phyloP scores from a whole-genome alignment of 257 asterid species.

The Nicotiana paniculata region DNA sequence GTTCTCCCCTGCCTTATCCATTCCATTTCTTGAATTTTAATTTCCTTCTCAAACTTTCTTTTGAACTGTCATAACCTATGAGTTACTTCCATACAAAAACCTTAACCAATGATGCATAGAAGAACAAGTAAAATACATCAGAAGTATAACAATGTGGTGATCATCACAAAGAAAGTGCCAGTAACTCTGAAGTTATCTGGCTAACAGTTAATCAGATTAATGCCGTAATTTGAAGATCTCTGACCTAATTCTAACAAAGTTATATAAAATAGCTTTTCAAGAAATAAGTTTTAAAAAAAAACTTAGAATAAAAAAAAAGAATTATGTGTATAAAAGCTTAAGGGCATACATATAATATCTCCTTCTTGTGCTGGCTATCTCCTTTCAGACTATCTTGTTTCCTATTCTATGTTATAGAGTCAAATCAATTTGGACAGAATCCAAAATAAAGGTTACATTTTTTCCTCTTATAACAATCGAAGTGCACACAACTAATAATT shows the following conservation, averaged over 20 bases:
- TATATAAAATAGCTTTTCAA: neutral
- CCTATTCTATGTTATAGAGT: neutral
- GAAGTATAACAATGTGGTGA: neutral
- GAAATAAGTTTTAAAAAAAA: neutral
- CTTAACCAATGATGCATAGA: neutral
- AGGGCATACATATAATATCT: neutral
- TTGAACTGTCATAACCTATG: neutral
- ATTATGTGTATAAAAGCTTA: neutral
- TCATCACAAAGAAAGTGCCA: neutral
- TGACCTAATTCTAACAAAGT: neutral
- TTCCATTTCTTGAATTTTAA: neutral
- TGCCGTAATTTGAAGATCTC: neutral
- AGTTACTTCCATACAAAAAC: neutral
- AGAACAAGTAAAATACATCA: neutral
- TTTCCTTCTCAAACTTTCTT: neutral
- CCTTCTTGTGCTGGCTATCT: neutral
- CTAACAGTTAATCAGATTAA: neutral
- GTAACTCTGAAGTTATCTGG: neutral
- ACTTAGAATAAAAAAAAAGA: neutral
- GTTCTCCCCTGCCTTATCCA: neutral
- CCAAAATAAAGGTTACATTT: neutral
- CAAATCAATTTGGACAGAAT: neutral
- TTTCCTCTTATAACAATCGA: neutral
- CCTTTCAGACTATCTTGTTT: neutral
- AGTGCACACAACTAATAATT: neutral